Evolutionary conservation across 441 rosid genomes (phyloP).

Genomic region (Euphorbia corollata): DNA sequence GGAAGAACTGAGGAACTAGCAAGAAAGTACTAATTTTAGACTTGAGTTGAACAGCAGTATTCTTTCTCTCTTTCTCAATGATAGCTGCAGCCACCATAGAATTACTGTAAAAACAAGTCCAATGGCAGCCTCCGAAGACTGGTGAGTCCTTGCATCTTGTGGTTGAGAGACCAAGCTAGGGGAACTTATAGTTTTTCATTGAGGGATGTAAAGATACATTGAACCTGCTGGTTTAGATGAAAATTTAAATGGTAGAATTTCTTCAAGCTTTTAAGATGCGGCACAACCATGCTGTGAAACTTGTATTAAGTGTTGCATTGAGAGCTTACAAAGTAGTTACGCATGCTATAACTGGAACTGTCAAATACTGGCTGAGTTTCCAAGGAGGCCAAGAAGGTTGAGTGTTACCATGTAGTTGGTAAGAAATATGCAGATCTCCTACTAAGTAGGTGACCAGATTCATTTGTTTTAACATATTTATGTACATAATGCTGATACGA

Average conservation of each 20-base stretch:
- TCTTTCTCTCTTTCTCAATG: constrained; percentile 52
- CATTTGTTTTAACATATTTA: constrained; percentile 56
- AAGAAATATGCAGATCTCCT: constrained; percentile 62
- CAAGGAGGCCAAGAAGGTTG: constrained; percentile 71
- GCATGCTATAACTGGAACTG: constrained; percentile 54
- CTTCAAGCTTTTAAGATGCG: neutral
- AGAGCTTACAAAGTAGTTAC: constrained; percentile 51
- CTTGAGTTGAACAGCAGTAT: constrained; percentile 21
- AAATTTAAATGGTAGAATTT: constrained; percentile 12
- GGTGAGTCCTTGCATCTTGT: constrained; percentile 56
- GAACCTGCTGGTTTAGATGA: constrained; percentile 30
- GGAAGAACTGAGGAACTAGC: constrained; percentile 67
- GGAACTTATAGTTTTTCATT: constrained; percentile 70
- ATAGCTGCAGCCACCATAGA: constrained; percentile 62
- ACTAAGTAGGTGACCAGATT: constrained; percentile 80
- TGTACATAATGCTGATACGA: no score
- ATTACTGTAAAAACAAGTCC: constrained; percentile 59
- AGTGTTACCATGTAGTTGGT: constrained; percentile 89
- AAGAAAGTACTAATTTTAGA: constrained; percentile 54
- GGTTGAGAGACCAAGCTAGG: constrained; percentile 47
- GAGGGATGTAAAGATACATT: constrained; percentile 78
- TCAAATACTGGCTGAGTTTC: constrained; percentile 75
- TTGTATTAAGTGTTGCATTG: neutral
- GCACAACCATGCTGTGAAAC: neutral
- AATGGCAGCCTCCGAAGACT: constrained; percentile 71